Base-by-base conservation (phyloP, 345 rosid species). In the Syzygium aromaticum region DNA sequence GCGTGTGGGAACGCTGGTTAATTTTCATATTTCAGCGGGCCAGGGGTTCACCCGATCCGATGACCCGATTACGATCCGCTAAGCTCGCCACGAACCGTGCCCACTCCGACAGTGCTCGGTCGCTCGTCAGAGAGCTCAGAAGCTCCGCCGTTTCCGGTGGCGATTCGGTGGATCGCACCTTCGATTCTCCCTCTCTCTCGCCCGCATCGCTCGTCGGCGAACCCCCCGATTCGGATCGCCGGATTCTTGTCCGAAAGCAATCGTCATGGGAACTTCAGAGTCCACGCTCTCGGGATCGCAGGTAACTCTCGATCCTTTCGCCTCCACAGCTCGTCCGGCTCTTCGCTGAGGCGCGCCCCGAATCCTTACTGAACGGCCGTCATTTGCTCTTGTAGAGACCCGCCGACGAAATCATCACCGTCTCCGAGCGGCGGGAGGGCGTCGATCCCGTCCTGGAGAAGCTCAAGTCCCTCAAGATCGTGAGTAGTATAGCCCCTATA, bases 391-490 rank as follows among this genome's bases (percentile, higher is more conserved):
- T 87, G 84, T 86, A 94, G 92, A 84, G 90, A 87, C 87, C 89
- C 22, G 88, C 89, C n/a, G 98, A 96, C 84, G 93, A 91, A 90
- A 96, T 97, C 86, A 96, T 98, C 87, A 97, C 98, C 28, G 93
- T 96, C 40, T 94, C 98, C 57, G 92, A 91, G 91, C 92, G 94
- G 88, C 88, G 91, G 3, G 95, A 95, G 86, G 53, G 89, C 54
- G 93, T 91, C n/a, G 98, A 97, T 90, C 98, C 97, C 56, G 17
- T 96, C 86, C 90, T 95, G 77, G 97, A 95, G 91, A 94, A 89
- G 89, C 97, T 98, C 49, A 93, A 90, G 90, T 95, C 99, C 80
- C 98, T 95, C 87, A 89, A 91, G 88, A 91, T 96, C 85, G 99
- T 98, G 89, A 91, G 98, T 89, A 73, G 80, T 43, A 43, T 43